phyloP scores from a whole-genome alignment of 2,329 filamentous ascomycete species.

The Lecanosticta acicola region DNA sequence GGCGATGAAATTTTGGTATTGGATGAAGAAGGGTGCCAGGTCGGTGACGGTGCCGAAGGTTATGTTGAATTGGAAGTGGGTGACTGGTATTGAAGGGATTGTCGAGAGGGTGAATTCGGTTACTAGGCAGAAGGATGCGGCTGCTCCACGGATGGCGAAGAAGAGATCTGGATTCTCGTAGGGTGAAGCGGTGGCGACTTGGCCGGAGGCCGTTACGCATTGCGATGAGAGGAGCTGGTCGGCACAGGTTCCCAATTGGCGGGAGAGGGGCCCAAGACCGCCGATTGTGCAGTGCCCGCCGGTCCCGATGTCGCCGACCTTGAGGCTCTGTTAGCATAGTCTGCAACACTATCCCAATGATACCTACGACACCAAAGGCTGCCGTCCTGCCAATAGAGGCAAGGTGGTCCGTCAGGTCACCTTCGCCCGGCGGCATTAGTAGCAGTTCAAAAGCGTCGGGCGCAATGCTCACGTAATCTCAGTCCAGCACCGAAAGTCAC shows the following conservation, averaged over 20 bases:
- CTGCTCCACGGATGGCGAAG: slow-evolving; percentile 26
- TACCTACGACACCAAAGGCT: slow-evolving; percentile 10
- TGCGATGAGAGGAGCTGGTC: slow-evolving; percentile 42
- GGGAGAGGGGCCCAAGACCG: slow-evolving; percentile 42
- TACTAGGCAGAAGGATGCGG: slow-evolving; percentile 25
- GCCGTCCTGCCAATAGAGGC: slow-evolving; percentile 7
- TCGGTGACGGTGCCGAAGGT: slow-evolving; percentile 15
- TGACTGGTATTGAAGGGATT: slow-evolving; percentile 20
- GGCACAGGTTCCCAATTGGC: slow-evolving; percentile 49
- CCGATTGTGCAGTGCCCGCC: slow-evolving; percentile 20
- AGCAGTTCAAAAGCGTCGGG: neutral
- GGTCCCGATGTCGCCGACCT: slow-evolving; percentile 13
- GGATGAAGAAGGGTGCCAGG: slow-evolving; percentile 15
- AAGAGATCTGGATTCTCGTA: slow-evolving; percentile 24
- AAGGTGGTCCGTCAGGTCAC: slow-evolving; percentile 7
- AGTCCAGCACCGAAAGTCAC: slow-evolving; percentile 15
- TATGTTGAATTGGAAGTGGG: slow-evolving; percentile 19
- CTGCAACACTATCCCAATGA: no score
- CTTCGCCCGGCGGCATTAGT: neutral
- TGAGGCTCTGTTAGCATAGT: no score
- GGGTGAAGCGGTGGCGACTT: slow-evolving; percentile 35
- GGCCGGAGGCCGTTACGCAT: slow-evolving; percentile 38
- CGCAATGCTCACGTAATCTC: slow-evolving; percentile 6
- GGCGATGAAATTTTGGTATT: slow-evolving; percentile 17
- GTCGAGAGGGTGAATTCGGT: slow-evolving; percentile 26